These are phyloP conservation scores for Anthostomella pinea DNA, from an alignment of 2,329 filamentous ascomycete species.

Conservation along the genomic window DNA sequence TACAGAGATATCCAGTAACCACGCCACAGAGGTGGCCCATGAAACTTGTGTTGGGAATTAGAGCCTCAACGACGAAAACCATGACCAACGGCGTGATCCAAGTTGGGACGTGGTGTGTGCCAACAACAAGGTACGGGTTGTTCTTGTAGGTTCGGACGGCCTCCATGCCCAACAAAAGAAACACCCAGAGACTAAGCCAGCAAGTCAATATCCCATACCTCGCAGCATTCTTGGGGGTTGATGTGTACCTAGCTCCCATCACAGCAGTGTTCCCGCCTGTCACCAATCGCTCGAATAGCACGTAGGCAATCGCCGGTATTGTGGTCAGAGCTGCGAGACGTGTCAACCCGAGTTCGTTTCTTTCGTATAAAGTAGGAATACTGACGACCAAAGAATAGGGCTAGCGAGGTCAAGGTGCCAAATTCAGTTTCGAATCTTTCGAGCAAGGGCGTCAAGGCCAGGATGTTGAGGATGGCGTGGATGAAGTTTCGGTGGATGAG, in stretches of 20 bases:
- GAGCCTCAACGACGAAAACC: constrained; percentile 68
- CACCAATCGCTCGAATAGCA: constrained; percentile 72
- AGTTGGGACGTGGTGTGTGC: constrained; percentile 71
- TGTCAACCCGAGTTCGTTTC: constrained; percentile 15
- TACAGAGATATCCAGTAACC: constrained; percentile 82
- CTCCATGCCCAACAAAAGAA: constrained; percentile 80
- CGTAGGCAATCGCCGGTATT: constrained; percentile 78
- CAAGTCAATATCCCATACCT: constrained; percentile 16
- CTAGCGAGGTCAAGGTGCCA: constrained; percentile 83
- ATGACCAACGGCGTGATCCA: constrained; percentile 86
- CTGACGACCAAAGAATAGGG: constrained; percentile 89
- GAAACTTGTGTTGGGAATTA: constrained; percentile 79
- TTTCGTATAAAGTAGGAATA: constrained; percentile 19
- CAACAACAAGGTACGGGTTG: constrained; percentile 72
- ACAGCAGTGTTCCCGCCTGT: constrained; percentile 70
- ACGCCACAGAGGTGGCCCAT: constrained; percentile 84
- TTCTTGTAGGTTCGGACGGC: constrained; percentile 79
- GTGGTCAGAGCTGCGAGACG: constrained; percentile 65
- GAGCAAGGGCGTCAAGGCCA: constrained; percentile 81
- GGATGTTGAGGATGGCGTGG: constrained; percentile 74
- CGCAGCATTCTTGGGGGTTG: neutral
- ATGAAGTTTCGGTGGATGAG: constrained; percentile 80
- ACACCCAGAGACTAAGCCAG: constrained; percentile 78
- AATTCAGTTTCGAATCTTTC: constrained; percentile 92
- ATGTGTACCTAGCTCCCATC: constrained; percentile 73